Evolutionary conservation across 2,329 filamentous ascomycete genomes (phyloP), one percentile per base, ranked within the genome.

Genomic region (Scleromitrula shiraiana): DNA sequence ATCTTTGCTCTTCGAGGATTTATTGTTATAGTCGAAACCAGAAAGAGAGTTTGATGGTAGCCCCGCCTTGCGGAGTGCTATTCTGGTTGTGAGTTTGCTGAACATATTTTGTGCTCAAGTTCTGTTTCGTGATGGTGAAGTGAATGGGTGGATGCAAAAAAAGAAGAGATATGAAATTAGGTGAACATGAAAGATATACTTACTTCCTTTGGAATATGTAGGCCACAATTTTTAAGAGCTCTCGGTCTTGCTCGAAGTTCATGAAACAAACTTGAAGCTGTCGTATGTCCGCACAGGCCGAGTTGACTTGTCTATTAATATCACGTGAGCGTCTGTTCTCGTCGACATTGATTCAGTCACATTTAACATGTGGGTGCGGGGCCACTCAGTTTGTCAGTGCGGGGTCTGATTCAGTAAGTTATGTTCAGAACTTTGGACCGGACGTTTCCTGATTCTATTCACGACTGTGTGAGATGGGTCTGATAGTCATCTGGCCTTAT

Each of bases 41-140:
- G 55, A 53, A 33, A 60, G 53, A 19, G 54, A 39, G 19, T 57
- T 58, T 1, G 59, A 58, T 15, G 59, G 57, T 4, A 64, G 53
- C 5, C 61, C 61, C 10, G 56, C 59, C 50, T 62, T 62, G n/a
- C 56, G 55, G 22, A 64, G 56, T 2, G 61, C 61, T 40, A 64
- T 55, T 39, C 59, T 62, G 22, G 60, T 62, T 14, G 56, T 60
- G 27, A 64, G 50, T 56, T 60, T 62, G 20, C 55, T 46, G 46
- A 64, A 59, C 60, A 63, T 64, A 5, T 39, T 47, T 43, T 17
- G 19, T 33, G n/a, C n/a, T n/a, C n/a, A n/a, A n/a, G n/a, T n/a
- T n/a, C n/a, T n/a, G 6, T 19, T 35, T 22, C 38, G 19, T 41
- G n/a, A 23, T 33, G 40, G 19, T 33, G 41, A 32, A n/a, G 12